Evolutionary conservation across 768 basidiomycete species (phyloP), one percentile per base, ranked within the genome.

Genomic region (Boletus vinaceobasis): DNA sequence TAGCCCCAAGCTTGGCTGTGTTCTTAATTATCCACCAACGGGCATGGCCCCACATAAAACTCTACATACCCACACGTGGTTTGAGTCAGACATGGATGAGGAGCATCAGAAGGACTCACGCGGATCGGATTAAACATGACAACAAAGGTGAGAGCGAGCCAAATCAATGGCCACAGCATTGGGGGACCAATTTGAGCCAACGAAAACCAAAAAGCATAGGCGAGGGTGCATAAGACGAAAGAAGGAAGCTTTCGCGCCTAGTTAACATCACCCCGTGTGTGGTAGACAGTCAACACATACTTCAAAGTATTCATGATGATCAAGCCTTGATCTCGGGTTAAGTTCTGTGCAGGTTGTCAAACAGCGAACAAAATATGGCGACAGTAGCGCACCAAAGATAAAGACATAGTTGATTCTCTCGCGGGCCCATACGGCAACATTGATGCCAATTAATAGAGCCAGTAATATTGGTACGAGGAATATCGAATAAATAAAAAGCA

Each of bases 361-460:
- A 13, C 4, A 11, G 6, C 0, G n/a, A 43, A 32, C 13, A n/a
- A 11, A n/a, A 6, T 0, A 23, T 29, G n/a, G 3, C 5, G 9
- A 23, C 10, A n/a, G 29, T 7, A n/a, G 65, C 79, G 31, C 58
- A 88, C 88, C 89, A 62, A 94, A 91, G 33, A 95, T 90, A 65
- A 96, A 93, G 5, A 86, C 81, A 63, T 94, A 96, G 65, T 98
- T 98, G 58, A 99, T 93, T 38, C 91, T 78, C 5, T 87, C 76
- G 7, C 73, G 71, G 0, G 83, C 77, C 87, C 90, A 99, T 0
- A 87, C 88, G 29, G 85, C 62, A 6, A 97, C 59, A 66, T 99
- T 96, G 23, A 90, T 53, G 26, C 90, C 90, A 50, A 99, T 82
- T 1, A 96, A 73, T 31, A 92, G 58, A 1, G 84, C 75, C 61